These are phyloP conservation scores for Silene coronaria DNA, from an alignment of 179 eudicot species.

Conservation along the genomic window DNA sequence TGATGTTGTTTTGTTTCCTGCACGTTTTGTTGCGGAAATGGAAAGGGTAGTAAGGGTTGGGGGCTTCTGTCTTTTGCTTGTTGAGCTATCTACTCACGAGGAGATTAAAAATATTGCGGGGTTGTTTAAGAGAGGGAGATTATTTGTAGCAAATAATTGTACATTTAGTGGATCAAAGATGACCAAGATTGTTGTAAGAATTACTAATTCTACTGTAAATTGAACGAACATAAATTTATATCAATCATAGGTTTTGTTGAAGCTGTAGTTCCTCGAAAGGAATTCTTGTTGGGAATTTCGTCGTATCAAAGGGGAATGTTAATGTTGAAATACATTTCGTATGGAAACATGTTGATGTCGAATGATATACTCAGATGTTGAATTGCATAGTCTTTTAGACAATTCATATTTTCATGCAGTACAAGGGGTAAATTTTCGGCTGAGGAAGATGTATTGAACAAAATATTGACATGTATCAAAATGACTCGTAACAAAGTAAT, in stretches of 20 bases:
- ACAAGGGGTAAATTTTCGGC: no score
- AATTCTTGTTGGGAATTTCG: not conserved
- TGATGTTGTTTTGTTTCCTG: constrained; percentile 64
- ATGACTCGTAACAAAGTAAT: no score
- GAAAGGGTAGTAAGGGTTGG: constrained; percentile 64
- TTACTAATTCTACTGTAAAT: constrained; percentile 13
- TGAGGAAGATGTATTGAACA: no score
- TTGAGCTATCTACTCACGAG: constrained; percentile 49
- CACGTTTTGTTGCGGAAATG: constrained; percentile 58
- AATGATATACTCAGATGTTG: not conserved
- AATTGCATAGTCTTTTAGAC: not conserved
- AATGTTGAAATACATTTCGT: not conserved
- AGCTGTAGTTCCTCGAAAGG: not conserved
- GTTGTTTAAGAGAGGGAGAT: constrained; percentile 54
- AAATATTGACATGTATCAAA: no score
- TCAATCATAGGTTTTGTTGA: not conserved
- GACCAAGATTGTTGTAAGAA: constrained; percentile 54
- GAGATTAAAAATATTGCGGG: constrained; percentile 47
- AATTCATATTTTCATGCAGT: not conserved
- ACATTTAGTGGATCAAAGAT: constrained; percentile 44
- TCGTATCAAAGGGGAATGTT: not conserved
- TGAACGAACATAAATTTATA: constrained; percentile 1
- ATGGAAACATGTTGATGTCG: not conserved
- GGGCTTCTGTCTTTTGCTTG: constrained; percentile 57
- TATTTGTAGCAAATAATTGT: constrained; percentile 46